Evolutionary conservation across 2,329 filamentous ascomycete species (phyloP), one percentile per base, ranked within the genome.

Genomic region (Diaporthe eres): DNA sequence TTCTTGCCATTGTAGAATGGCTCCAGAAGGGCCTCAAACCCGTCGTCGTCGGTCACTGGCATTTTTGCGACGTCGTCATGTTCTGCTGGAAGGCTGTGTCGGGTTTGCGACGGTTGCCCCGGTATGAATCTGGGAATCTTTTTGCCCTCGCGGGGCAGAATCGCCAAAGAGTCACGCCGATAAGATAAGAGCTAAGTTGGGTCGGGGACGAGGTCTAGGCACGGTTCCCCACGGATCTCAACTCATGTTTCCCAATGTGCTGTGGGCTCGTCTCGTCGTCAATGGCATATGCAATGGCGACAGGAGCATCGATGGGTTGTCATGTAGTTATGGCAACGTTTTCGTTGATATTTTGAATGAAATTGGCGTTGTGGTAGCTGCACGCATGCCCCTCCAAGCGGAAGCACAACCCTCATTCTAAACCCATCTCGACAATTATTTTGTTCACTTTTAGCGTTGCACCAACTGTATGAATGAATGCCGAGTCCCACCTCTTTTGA

Each of bases 1-100:
- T 90, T 91, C 85, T 92, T 93, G 82, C 91, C 91, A 80, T 92
- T 92, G 83, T 93, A 92, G 80, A 92, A 92, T 42, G 91, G 91
- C 87, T 92, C 90, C 76, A 92, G 83, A 63, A 93, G 89, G 82
- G 91, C 91, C 85, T 92, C 90, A 81, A 92, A 93, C 80, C 90
- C 90, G 84, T 92, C 90, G 83, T 92, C 90, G 44, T 72, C 55
- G 78, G 90, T 85, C 78, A 85, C 82, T 80, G 87, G 85, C 90
- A 91, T 92, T 75, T 79, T 86, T 80, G 73, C 71, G 61, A 55
- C 49, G 51, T 63, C 72, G 58, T 61, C 73, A 75, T 72, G 57
- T 47, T 74, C 42, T 70, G 49, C 34, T 53, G 34, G 34, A 42
- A 31, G 8, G 49, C 47, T 70, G 49, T 55, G 34, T 55, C 17